Evolutionary conservation across 768 basidiomycete species (phyloP).

Genomic region (Pleurotus salmoneostramineus): DNA sequence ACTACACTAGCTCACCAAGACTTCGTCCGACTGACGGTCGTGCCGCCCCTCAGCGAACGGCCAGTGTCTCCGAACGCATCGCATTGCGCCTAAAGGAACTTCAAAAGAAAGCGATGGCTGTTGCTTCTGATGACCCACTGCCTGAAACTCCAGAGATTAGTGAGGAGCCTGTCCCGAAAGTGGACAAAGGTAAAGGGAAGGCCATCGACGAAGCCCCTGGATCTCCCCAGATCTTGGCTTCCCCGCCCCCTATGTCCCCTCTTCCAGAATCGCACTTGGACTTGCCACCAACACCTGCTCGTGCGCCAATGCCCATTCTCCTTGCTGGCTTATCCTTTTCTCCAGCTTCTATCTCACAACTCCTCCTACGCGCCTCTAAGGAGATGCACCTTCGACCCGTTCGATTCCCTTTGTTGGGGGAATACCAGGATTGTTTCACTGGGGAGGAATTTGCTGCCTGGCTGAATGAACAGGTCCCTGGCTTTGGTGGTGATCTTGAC

Average conservation of each 20-base stretch:
- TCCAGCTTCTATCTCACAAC: constrained; percentile 58
- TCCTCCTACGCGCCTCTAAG: constrained; percentile 67
- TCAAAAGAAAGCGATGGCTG: constrained; percentile 46
- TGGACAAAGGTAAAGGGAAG: constrained; percentile 86
- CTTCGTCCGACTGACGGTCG: constrained; percentile 54
- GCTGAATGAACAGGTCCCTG: constrained; percentile 75
- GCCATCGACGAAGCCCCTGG: constrained; percentile 38
- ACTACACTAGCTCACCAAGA: constrained; percentile 79
- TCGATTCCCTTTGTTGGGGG: constrained; percentile 75
- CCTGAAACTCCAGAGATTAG: constrained; percentile 25
- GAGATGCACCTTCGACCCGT: constrained; percentile 71
- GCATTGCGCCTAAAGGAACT: constrained; percentile 78
- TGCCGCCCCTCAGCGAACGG: constrained; percentile 54
- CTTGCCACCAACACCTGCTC: constrained; percentile 39
- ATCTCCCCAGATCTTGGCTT: constrained; percentile 33
- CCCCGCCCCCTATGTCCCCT: constrained; percentile 65
- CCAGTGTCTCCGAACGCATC: constrained; percentile 86
- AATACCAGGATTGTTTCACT: constrained; percentile 82
- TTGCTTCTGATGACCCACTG: constrained; percentile 19
- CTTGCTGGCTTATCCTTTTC: constrained; percentile 73
- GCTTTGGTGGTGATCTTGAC: constrained; percentile 74
- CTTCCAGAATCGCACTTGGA: constrained; percentile 14
- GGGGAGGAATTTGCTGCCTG: constrained; percentile 89
- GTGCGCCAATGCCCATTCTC: constrained; percentile 53
- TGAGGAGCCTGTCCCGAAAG: constrained; percentile 41